A percentile compares a stretch with the other conserved stretches of the same genome.
These are phyloP conservation scores for Neopestalotiopsis clavispora DNA, from an alignment of 2,329 filamentous ascomycete species.

Conservation along the genomic window DNA sequence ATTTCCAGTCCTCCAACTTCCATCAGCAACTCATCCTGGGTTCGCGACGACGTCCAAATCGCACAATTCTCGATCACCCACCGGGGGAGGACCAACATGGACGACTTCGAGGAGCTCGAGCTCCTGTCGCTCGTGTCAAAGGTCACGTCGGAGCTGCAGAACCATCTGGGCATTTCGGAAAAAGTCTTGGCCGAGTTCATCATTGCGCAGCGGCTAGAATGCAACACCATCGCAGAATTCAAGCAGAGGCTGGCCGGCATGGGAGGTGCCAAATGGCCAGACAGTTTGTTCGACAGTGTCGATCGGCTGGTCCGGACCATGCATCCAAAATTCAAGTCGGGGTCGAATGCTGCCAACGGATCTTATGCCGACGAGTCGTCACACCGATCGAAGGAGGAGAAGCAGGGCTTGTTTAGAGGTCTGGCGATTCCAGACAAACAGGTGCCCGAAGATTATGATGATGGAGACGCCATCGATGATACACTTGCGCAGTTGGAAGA, in stretches of 20 bases:
- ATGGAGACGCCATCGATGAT: slow-evolving; percentile 80
- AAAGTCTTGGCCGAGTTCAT: slow-evolving; percentile 97
- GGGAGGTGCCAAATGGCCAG: slow-evolving; percentile 80
- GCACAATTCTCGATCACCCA: too few species aligned
- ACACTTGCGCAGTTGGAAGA: slow-evolving; percentile 91
- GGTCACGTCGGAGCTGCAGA: slow-evolving; percentile 91
- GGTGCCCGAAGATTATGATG: slow-evolving; percentile 37
- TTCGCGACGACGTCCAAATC: background rate
- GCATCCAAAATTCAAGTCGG: slow-evolving; percentile 84
- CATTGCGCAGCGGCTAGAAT: slow-evolving; percentile 85
- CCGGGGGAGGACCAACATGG: slow-evolving; percentile 60
- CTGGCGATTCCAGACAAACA: slow-evolving; percentile 84
- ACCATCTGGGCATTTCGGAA: slow-evolving; percentile 89
- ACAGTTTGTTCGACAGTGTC: slow-evolving; percentile 87
- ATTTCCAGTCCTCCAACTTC: background rate
- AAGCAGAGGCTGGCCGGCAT: slow-evolving; percentile 75
- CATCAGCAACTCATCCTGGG: background rate
- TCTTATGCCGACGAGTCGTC: slow-evolving; percentile 41
- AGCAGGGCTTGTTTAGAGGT: slow-evolving; percentile 88
- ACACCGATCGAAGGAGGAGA: slow-evolving; percentile 64
- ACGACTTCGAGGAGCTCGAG: slow-evolving; percentile 90
- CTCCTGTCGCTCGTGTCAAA: slow-evolving; percentile 92
- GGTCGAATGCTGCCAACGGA: slow-evolving; percentile 43
- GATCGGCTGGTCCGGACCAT: slow-evolving; percentile 87
- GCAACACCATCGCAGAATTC: slow-evolving; percentile 73